Base-by-base conservation (phyloP, 768 basidiomycete genomes). In the Lentinula guzmanii region DNA sequence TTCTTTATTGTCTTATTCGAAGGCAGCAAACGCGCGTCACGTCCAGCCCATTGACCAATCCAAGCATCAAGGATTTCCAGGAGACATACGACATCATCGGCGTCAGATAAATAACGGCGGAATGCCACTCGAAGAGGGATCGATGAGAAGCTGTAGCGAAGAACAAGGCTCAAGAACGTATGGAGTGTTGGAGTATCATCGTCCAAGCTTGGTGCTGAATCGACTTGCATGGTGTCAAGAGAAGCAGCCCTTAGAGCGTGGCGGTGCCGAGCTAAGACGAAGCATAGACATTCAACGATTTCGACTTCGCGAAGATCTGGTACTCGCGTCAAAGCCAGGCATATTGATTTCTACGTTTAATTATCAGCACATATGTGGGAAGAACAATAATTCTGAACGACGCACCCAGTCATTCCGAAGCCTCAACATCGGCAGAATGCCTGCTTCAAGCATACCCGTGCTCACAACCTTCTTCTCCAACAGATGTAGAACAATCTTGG, bases 321-420 rank as follows among this genome's bases (percentile, higher is more conserved):
- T 18, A 92, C 84, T 2, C 68, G 73, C 3, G 73, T 70, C 52
- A 91, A 71, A 35, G 87, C 80, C 11, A 84, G 65, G 61, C 79
- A 68, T 46, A 90, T 76, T 1, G 77, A 76, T 42, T 48, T 48
- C 46, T 48, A 11, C 21, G 21, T 21, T 18, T 4, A 21, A 24
- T 4, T 7, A 48, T 48, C 46, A 48, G n/a, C 46, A 21, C 7
- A 41, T 9, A 24, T 8, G 7, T 16, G n/a, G 33, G 24, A 34
- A 28, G 10, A 52, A 33, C 8, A 7, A 3, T 45, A 28, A 41
- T 3, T 41, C 41, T 1, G 35, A 41, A 33, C 52, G 57, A 67
- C 79, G 60, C 67, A 85, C 91, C 91, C 91, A 93, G 66, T 93
- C 91, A 46, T 77, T 75, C 61, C 78, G 79, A 56, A 77, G 70